These are phyloP conservation scores for Neoascochyta sp. DNA, from an alignment of 2,329 filamentous ascomycete species.

Conservation along the genomic window DNA sequence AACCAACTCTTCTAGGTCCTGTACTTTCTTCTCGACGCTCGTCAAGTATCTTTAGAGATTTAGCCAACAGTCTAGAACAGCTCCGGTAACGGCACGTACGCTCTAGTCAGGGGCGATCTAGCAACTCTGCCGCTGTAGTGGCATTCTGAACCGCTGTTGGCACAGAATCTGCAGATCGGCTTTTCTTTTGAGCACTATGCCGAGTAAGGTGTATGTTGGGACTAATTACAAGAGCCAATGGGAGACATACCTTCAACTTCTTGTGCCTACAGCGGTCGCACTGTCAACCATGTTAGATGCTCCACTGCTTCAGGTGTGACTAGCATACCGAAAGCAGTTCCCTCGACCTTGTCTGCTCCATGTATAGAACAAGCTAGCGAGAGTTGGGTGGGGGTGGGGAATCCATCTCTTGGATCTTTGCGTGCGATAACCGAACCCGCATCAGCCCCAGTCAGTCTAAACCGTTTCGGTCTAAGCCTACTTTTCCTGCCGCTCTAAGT, in stretches of 20 bases:
- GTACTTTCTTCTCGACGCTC: constrained; percentile 19
- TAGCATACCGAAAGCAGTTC: constrained; percentile 12
- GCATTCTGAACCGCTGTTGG: constrained; percentile 14
- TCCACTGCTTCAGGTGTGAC: neutral
- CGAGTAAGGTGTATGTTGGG: neutral
- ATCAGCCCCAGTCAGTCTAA: too few species aligned
- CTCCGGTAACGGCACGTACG: constrained; percentile 1
- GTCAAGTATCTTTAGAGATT: constrained; percentile 13
- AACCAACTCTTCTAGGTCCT: constrained; percentile 16
- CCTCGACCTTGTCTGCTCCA: constrained; percentile 21
- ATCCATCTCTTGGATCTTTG: too few species aligned
- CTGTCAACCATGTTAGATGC: constrained; percentile 7
- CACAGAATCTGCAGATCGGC: constrained; percentile 19
- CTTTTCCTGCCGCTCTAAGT: too few species aligned
- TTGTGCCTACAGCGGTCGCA: constrained; percentile 26
- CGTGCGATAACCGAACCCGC: too few species aligned
- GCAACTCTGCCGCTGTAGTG: constrained; percentile 24
- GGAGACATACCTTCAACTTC: constrained; percentile 16
- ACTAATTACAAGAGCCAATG: neutral
- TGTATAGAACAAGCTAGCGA: constrained; percentile 17
- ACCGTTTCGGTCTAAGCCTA: too few species aligned
- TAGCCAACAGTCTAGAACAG: neutral
- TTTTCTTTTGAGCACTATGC: constrained; percentile 23
- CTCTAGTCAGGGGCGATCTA: constrained; percentile 24
- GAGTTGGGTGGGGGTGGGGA: neutral